Base-by-base conservation (phyloP, 371 early-diverging fungal species). In the Haplosporangium sp. region DNA sequence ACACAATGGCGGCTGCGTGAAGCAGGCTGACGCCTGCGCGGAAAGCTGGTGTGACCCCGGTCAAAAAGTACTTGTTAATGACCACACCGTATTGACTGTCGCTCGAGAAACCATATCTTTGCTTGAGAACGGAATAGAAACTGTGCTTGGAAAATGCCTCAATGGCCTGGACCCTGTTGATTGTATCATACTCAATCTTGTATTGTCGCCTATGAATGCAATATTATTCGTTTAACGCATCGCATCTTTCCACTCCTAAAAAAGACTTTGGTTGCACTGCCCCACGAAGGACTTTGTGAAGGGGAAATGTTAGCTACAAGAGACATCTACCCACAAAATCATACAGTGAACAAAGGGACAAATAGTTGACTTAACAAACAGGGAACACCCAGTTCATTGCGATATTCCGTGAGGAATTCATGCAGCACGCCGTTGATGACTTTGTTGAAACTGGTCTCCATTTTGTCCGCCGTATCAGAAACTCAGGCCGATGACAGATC, bases 21-120 rank as follows among this genome's bases (percentile, higher is more conserved):
- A 74, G 75, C 41, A 65, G 69, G 56, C 67, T 74, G 69, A 68
- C 59, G 46, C 64, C 64, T 50, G 64, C 59, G 51, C 69, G 64
- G 57, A 67, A 73, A 42, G 74, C 74, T 38, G 74, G 74, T 16
- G 53, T 67, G 63, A 73, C 63, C 10, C 74, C 74, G 47, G 67
- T 74, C 59, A 74, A 59, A 54, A 74, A 63, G 59, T 74, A 68
- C 54, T 74, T 74, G 68, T 64, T 67, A 37, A 68, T 74, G 47
- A 63, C 50, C 20, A 63, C 74, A 46, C 55, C 55, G 21, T 63
- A 63, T 21, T 63, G 55, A 41, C 29, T 50, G 42, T 41, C 54
- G 50, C 62, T 59, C 38, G 58, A 7, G 42, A 41, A 36, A 55
- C 48, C 52, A 52, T 68, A 74, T 60, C 74, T 64, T 54, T 62